Conservation (phyloP, 257 asterid species). For the Catharanthus roseus region DNA sequence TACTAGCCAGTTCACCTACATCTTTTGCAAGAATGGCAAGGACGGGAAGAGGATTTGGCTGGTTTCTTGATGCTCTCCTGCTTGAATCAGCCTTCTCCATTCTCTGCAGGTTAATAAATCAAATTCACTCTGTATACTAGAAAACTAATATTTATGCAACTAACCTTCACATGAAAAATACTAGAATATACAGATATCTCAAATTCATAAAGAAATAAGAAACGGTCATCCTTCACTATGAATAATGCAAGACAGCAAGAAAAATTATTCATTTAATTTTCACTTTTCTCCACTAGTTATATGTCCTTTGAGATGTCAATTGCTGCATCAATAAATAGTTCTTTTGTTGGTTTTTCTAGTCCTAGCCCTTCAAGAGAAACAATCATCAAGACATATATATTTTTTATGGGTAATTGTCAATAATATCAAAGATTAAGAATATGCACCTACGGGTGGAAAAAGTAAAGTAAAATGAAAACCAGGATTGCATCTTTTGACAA, state of each 20-base stretch:
- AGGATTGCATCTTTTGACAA: background rate
- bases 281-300: background rate
- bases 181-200: background rate
- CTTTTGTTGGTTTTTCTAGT: background rate
- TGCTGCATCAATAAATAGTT: background rate
- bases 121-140: background rate
- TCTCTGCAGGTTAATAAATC: slow-evolving; percentile 40
- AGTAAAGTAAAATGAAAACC: background rate
- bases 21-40: slow-evolving; percentile 96
- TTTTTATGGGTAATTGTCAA: no score
- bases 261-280: background rate
- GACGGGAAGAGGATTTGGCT: slow-evolving; percentile 84
- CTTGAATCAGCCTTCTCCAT: slow-evolving; percentile 98
- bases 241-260: background rate
- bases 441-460: background rate
- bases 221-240: background rate
- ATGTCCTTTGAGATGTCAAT: background rate
- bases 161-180: background rate
- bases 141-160: background rate
- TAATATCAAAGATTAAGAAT: background rate
- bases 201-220: background rate
- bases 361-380: background rate
- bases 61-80: slow-evolving; percentile 83
- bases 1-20: slow-evolving; percentile 75
- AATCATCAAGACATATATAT: background rate